phyloP scores from a whole-genome alignment of 345 rosid genomes.

The Gossypium herbaceum region DNA sequence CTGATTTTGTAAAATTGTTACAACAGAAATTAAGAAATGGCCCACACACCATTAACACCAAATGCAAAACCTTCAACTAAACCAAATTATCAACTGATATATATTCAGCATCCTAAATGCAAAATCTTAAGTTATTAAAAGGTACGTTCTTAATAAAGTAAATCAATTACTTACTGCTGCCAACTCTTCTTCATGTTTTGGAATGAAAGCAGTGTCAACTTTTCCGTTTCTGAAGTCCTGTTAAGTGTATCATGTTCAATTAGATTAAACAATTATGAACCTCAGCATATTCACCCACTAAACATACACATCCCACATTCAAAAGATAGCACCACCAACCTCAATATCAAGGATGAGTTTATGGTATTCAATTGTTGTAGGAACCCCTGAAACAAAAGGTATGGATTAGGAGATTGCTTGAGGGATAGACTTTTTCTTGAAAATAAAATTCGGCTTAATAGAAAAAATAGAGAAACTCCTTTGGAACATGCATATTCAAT shows the following conservation, averaged over 20 bases:
- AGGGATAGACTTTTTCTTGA: neutral
- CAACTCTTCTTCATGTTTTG: constrained; percentile 87
- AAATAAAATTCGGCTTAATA: neutral
- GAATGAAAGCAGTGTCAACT: constrained; percentile 94
- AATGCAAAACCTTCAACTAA: constrained; percentile 4
- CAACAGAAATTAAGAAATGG: neutral
- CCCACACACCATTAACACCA: neutral
- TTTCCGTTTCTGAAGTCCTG: constrained; percentile 94
- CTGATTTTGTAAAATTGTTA: neutral
- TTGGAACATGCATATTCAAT: neutral
- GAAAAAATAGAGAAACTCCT: neutral
- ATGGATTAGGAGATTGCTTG: neutral
- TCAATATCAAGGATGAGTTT: constrained; percentile 93
- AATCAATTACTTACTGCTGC: constrained; percentile 51
- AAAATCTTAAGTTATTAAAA: neutral
- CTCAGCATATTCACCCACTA: neutral
- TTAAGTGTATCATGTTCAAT: constrained; percentile 3
- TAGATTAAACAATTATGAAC: constrained; percentile 5
- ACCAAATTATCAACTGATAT: neutral
- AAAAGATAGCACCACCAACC: constrained; percentile 39
- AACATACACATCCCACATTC: neutral
- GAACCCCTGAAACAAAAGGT: constrained; percentile 58
- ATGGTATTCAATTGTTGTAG: constrained; percentile 91
- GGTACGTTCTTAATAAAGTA: neutral
- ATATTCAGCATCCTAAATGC: neutral